Evolutionary conservation across 169 alveolate genomes (phyloP), one percentile per base, ranked within the genome.

Genomic region (Plasmodium yoelii): DNA sequence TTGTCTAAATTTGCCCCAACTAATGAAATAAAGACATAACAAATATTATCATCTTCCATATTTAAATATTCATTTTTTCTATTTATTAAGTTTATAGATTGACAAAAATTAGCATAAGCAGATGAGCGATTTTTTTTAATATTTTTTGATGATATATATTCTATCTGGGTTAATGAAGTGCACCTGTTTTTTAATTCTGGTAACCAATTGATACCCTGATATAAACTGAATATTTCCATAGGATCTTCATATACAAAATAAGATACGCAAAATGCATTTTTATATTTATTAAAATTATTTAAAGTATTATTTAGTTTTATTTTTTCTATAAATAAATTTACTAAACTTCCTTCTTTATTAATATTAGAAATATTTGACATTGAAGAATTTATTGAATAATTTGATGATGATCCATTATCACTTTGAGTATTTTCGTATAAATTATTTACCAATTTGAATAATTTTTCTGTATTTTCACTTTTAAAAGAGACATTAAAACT

Each of bases 241-340:
- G 90, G 90, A 51, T 82, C 90, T 82, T 82, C 90, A 68, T 82
- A 82, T 34, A 56, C 55, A 82, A 82, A 82, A 53, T 82, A 82
- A 5, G 90, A 82, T 24, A 82, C 84, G 55, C 90, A 82, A 28
- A 82, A 82, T 67, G 65, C 84, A 13, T 82, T 6, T 19, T 67
- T 44, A 18, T 82, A 82, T 6, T 28, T 8, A n/a, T 39, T 22
- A 18, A 44, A 39, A 18, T 28, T 44, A 19, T 60, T 51, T 60
- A 12, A 0, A n/a, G 55, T 5, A 9, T 39, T 68, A 15, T 82
- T 18, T 55, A 82, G 61, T 59, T 67, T 55, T 55, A 61, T 57
- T 67, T 82, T 26, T 13, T 60, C 90, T 22, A 82, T 82, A 60
- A 7, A 82, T 82, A 82, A 56, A 10, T 68, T 60, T 67, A 82